Percentiles rank a stretch among this genome's conserved stretches.
Conservation (phyloP, 2,329 filamentous ascomycete species). For the Sporothrix humicola region DNA sequence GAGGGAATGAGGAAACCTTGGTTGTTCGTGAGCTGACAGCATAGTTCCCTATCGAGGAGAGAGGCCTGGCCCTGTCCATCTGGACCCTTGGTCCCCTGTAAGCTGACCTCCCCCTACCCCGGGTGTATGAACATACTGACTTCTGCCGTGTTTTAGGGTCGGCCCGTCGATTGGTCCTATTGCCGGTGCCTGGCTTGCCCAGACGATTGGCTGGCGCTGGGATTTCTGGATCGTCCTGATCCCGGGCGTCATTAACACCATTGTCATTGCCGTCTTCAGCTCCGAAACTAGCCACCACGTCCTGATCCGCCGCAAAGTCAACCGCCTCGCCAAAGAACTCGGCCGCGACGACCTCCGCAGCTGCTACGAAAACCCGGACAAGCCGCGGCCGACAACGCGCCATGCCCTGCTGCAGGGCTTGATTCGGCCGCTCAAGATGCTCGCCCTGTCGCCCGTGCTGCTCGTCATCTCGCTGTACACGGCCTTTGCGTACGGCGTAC, state of each 20-base stretch:
- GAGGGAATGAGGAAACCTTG: not conserved
- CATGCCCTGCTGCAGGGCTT: conserved; percentile 50
- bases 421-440: conserved; percentile 58
- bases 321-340: conserved; percentile 53
- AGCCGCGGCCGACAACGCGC: conserved; percentile 37
- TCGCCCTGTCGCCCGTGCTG: conserved; percentile 56
- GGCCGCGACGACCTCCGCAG: conserved; percentile 52
- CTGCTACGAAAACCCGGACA: conserved; percentile 49
- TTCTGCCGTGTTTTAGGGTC: conserved; percentile 29
- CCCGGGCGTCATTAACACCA: conserved; percentile 46
- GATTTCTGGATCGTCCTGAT: conserved; percentile 59
- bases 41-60: conserved; percentile 52
- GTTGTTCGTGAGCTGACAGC: not conserved
- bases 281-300: conserved; percentile 57
- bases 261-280: conserved; percentile 50
- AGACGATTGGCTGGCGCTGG: conserved; percentile 51
- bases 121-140: not conserved
- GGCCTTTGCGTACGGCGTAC: conserved; percentile 58
- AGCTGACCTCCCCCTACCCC: not conserved
- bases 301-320: conserved; percentile 57
- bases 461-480: conserved; percentile 56
- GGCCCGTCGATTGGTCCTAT: conserved; percentile 55
- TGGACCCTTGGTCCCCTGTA: conserved; percentile 47
- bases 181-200: conserved; percentile 56
- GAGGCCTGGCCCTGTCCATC: conserved; percentile 62